Base-by-base conservation (phyloP, 177 flowering plant genomes). In the Telopea speciosissima region DNA sequence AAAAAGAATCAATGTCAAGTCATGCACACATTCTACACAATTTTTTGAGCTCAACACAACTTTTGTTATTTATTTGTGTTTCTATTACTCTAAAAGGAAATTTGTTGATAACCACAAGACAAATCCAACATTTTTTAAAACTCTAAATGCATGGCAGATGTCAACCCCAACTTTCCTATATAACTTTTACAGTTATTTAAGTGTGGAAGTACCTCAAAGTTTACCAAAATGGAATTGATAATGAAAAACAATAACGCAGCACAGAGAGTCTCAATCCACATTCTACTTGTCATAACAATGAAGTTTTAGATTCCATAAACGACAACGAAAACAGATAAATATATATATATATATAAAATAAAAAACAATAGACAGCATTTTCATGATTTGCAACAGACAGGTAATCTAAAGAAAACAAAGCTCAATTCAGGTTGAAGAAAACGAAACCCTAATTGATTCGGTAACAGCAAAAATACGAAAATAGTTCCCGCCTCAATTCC, bases 401-500 rank as follows among this genome's bases (percentile, higher is more conserved):
- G n/a, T 6, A 6, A 14, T 14, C 25, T 3, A 24, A 61, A 8
- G 31, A 14, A 28, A 62, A 6, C 12, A 9, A 63, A 21, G 42
- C 24, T 21, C 28, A 44, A 42, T 22, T 44, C 13, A 63, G 63
- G 28, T 12, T 24, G 36, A 40, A 40, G 9, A n/a, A 68, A 22
- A 67, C 1, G 11, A 60, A 74, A 63, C 69, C 74, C 69, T 28
- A 62, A 21, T 28, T 19, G 25, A 44, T 21, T 58, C 64, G 23
- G 68, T 40, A 19, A 17, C 42, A 36, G 24, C n/a, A 8, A 44
- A 56, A 40, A 24, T 9, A 68, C 26, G 40, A 40, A 22, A 2
- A 61, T 59, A 26, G 54, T 70, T 74, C 69, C 70, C 73, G 61
- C 73, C 73, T 61, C 58, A 56, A 60, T 45, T 69, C 49, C 73